phyloP scores from a whole-genome alignment of 129 eudicot species.

The Flaveria brownii region DNA sequence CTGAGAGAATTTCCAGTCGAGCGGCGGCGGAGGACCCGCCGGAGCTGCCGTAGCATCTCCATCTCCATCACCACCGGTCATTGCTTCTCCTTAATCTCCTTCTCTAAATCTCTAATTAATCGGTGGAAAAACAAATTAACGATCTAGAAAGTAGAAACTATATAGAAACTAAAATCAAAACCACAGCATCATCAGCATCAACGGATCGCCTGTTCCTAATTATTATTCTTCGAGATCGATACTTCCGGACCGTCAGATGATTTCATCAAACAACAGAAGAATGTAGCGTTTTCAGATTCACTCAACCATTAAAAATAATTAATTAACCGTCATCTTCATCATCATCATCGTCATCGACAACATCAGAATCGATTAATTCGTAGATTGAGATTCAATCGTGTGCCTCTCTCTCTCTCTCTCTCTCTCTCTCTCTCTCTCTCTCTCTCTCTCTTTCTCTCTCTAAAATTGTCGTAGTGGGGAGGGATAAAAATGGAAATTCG shows the following conservation, averaged over 20 bases:
- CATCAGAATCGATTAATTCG: slow-evolving; percentile 28
- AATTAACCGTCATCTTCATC: not conserved
- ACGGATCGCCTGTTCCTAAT: slow-evolving; percentile 36
- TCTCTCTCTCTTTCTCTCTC: slow-evolving; percentile 34
- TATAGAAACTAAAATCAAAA: not conserved
- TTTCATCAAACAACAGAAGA: slow-evolving; percentile 24
- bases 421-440: slow-evolving; percentile 2
- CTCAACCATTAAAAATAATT: slow-evolving; percentile 11
- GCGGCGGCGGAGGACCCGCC: slow-evolving; percentile 66
- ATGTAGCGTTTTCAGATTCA: slow-evolving; percentile 29
- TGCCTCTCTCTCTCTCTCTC: not conserved
- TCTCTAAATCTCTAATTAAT: not conserved
- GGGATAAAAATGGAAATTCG: slow-evolving; percentile 7
- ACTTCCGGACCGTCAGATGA: slow-evolving; percentile 28
- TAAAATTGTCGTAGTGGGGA: slow-evolving; percentile 1
- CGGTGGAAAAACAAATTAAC: slow-evolving; percentile 17
- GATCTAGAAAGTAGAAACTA: slow-evolving; percentile 20
- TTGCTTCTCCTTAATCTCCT: slow-evolving; percentile 21
- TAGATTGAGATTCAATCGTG: slow-evolving; percentile 35
- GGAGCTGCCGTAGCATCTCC: slow-evolving; percentile 61
- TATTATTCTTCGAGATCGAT: slow-evolving; percentile 36
- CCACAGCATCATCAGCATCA: not conserved
- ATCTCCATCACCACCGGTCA: slow-evolving; percentile 63
- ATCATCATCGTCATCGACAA: slow-evolving; percentile 29
- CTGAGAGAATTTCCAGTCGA: slow-evolving; percentile 90